These are phyloP conservation scores for Eimeria praecox DNA, from an alignment of 169 alveolate genomes.

Conservation along the genomic window DNA sequence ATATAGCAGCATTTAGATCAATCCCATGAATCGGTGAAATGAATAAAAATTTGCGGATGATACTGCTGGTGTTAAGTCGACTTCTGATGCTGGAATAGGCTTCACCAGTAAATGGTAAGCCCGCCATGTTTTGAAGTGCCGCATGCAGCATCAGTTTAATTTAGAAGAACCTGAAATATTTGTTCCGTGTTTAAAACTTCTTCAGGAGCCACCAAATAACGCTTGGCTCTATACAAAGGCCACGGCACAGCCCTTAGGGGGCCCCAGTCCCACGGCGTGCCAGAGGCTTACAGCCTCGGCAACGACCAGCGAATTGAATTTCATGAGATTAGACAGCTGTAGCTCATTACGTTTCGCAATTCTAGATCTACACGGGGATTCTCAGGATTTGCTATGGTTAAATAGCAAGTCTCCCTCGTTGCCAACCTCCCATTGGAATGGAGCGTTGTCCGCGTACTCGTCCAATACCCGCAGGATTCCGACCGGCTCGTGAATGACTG, in stretches of 20 bases:
- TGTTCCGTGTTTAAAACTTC: not conserved
- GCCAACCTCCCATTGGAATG: not conserved
- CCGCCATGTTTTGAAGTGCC: not conserved
- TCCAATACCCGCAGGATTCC: not conserved
- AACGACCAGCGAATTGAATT: not conserved
- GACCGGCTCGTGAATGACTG: not conserved
- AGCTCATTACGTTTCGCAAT: not conserved
- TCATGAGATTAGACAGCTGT: not conserved
- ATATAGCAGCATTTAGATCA: not conserved
- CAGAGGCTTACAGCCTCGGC: not conserved
- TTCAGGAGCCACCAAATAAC: not conserved
- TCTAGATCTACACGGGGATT: not conserved
- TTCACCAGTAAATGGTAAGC: not conserved
- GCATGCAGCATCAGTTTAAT: not conserved
- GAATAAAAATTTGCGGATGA: not conserved
- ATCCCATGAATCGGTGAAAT: not conserved
- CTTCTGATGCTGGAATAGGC: not conserved
- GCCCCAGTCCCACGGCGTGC: slow-evolving; percentile 32
- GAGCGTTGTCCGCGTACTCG: not conserved
- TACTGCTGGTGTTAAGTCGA: not conserved
- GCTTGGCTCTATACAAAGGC: not conserved
- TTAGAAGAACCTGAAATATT: not conserved
- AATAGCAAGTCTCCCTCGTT: not conserved
- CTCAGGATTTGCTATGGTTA: not conserved
- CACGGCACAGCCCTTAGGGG: slow-evolving; percentile 2